Base-by-base conservation (phyloP, 345 rosid genomes). In the Gossypium thurberi region DNA sequence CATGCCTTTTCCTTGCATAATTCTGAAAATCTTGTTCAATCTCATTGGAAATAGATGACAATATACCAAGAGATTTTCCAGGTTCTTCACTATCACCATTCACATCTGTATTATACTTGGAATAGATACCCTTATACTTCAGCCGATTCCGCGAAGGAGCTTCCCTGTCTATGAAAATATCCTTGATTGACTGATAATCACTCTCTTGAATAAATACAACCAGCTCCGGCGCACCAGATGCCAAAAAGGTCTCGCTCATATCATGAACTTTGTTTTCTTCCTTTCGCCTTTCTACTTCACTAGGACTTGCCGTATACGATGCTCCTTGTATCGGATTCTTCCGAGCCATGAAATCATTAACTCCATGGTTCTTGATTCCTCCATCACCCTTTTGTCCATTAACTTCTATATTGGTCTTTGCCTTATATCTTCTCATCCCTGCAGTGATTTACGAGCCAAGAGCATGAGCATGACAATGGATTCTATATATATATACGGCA, bases 171-270 rank as follows among this genome's bases (percentile, higher is more conserved):
- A 67, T 70, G 70, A 71, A 74, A 60, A 78, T 74, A 12, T 79
- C 78, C 65, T 65, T 77, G 18, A 78, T 68, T 8, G 78, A 69
- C 57, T 72, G 48, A 47, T 70, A 68, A 58, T 55, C 64, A 50
- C 72, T 57, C 62, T 78, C 80, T 46, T 78, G 76, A 37, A 82
- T 33, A 65, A 82, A 82, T 6, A 77, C 61, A 56, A 78, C 81
- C 75, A 80, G 66, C 65, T 82, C 82, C 3, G 85, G 85, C 25
- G 15, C 65, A 50, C 56, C 50, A 2, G 62, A 20, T 10, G 77
- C 74, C 50, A 66, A 13, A 17, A 26, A n/a, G 48, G 51, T 59
- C 46, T 65, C 57, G 14, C 71, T 37, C 33, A 56, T 44, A 50
- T 69, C 40, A 21, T 52, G 42, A 13, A 55, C 14, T 28, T 65